Evolutionary conservation across 768 basidiomycete genomes (phyloP).

Genomic region (Lentinula detonsa): DNA sequence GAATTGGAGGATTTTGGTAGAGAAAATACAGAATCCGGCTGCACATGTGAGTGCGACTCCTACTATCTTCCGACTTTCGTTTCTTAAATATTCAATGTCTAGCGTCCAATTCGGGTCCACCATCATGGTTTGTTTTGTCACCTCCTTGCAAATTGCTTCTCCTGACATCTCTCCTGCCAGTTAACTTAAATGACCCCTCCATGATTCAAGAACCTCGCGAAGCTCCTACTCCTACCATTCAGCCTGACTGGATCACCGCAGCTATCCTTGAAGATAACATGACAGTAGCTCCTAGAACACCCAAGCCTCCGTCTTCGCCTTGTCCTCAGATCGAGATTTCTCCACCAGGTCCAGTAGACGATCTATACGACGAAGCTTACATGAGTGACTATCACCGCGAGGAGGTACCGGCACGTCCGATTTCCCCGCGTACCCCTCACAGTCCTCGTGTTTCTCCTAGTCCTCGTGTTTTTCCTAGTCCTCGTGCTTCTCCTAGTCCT

Average conservation of each 20-base stretch:
- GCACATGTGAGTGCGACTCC: neutral
- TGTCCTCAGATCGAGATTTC: conserved; percentile 1
- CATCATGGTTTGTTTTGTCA: neutral
- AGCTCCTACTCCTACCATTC: neutral
- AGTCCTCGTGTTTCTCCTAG: neutral
- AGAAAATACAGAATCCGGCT: conserved; percentile 2
- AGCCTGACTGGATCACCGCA: conserved; percentile 1
- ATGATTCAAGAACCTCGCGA: neutral
- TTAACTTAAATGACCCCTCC: neutral
- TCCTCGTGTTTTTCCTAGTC: neutral
- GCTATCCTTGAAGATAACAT: conserved; percentile 1
- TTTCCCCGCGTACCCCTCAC: neutral
- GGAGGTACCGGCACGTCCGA: neutral
- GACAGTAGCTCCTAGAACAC: neutral
- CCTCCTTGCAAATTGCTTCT: neutral
- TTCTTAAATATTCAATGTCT: neutral
- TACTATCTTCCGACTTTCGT: neutral
- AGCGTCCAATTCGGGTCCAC: neutral
- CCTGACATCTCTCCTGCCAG: neutral
- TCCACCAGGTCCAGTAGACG: neutral
- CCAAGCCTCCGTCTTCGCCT: neutral
- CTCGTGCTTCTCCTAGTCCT: neutral
- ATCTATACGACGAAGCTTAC: neutral
- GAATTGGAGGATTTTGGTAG: conserved; percentile 18
- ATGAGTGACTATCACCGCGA: neutral